Base-by-base conservation (phyloP, 768 basidiomycete genomes). In the Lenzites betulinus region DNA sequence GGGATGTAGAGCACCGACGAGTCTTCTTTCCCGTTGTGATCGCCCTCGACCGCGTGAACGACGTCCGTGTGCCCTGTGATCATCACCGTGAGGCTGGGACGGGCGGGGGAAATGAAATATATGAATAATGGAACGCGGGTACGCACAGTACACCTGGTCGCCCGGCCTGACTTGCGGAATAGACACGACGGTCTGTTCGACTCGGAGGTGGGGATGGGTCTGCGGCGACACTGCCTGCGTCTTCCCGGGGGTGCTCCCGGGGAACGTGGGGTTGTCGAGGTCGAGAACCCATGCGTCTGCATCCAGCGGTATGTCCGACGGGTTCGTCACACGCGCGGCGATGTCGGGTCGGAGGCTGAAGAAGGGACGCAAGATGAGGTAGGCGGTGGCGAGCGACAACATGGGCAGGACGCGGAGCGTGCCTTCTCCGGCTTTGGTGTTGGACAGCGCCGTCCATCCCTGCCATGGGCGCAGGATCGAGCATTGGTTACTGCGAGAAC, bases 1-100 rank as follows among this genome's bases (percentile, higher is more conserved):
- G 86, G 85, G 52, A 92, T 91, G 63, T 92, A 92, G 80, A 92
- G 85, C 49, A 90, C 90, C 57, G 83, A 82, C 30, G 86, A 87
- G 63, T 86, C 84, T 46, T 65, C 74, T 0, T 67, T 60, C 1
- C 87, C 87, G 1, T 72, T 78, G 70, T 89, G 85, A 58, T 83
- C 79, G 48, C 58, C 38, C 60, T 81, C 81, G 39, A 83, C 79
- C 3, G 79, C 75, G 64, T 82, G 81, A 2, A 82, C 64, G 35
- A 78, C 68, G 55, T 83, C 81, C 46, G 64, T 66, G 44, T 75
- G 71, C 73, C 74, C 60, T 66, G 51, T 28, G 51, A 36, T 23
- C 35, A 25, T 25, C 33, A 36, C 18, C n/a, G n/a, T n/a, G 20
- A 39, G 36, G 6, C 22, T 25, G 12, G 2, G 4, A 43, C 30